phyloP scores from a whole-genome alignment of 306 rosid species.

The Mimosa bimucronata region DNA sequence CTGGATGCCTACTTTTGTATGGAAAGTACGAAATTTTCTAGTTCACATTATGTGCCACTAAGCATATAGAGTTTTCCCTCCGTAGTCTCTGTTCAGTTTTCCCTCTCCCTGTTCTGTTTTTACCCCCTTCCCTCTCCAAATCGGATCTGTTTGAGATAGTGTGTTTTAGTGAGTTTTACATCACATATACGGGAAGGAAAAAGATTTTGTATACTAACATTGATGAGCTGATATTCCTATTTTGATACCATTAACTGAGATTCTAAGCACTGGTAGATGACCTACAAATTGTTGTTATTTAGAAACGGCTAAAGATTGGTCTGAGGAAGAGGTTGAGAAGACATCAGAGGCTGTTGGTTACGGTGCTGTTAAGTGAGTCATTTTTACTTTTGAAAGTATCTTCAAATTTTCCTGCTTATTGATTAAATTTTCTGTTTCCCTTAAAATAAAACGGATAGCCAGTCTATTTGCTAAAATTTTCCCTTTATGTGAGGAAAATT shows the following conservation, averaged over 20 bases:
- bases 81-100: no score
- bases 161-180: no score
- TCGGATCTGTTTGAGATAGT: no score
- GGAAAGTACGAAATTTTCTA: conserved; percentile 8
- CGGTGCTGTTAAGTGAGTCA: conserved; percentile 92
- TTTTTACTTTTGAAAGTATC: conserved; percentile 19
- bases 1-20: conserved; percentile 12
- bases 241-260: conserved; percentile 18
- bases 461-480: background rate
- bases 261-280: conserved; percentile 27
- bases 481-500: conserved; percentile 5
- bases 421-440: background rate
- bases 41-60: conserved; percentile 31
- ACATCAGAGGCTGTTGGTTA: conserved; percentile 86
- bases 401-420: background rate
- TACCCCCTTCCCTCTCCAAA: no score
- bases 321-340: conserved; percentile 75
- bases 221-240: conserved; percentile 10
- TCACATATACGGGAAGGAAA: conserved; percentile 11
- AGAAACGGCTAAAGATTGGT: conserved; percentile 74
- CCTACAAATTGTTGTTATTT: conserved; percentile 32
- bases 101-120: no score
- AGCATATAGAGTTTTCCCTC: background rate
- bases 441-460: background rate
- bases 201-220: conserved; percentile 21